phyloP scores from a whole-genome alignment of 352 stramenopile genomes.

The Phytophthora citricola region DNA sequence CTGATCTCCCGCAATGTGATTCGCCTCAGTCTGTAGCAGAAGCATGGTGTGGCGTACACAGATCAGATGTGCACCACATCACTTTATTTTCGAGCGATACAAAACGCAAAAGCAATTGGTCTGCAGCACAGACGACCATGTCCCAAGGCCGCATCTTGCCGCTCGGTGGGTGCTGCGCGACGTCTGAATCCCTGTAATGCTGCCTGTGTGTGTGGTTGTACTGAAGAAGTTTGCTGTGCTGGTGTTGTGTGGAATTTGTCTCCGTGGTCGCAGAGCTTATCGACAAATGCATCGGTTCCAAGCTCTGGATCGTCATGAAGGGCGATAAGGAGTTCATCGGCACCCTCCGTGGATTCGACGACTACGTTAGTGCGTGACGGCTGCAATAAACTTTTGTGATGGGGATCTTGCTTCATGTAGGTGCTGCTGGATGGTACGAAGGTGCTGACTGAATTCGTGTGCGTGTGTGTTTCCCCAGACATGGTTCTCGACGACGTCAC shows the following conservation, averaged over 20 bases:
- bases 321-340: conserved; percentile 96
- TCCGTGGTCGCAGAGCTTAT: conserved; percentile 91
- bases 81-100: conserved; percentile 2
- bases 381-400: neutral
- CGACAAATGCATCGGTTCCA: conserved; percentile 99
- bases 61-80: conserved; percentile 23
- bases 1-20: neutral
- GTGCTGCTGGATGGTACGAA: conserved; percentile 2
- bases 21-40: no score
- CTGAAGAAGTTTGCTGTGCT: neutral
- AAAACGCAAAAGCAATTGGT: conserved; percentile 26
- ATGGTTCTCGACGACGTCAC: conserved; percentile 96
- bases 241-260: neutral
- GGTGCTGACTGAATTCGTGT: conserved; percentile 6
- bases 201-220: neutral
- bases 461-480: conserved; percentile 44
- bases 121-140: conserved; percentile 49
- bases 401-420: neutral
- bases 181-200: neutral
- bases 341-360: conserved; percentile 95
- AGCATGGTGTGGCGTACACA: neutral
- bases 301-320: conserved; percentile 99
- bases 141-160: conserved; percentile 79
- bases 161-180: conserved; percentile 57
- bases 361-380: conserved; percentile 94